Conservation (phyloP, 805 yeast species). For the Wickerhamomyces pijperi region DNA sequence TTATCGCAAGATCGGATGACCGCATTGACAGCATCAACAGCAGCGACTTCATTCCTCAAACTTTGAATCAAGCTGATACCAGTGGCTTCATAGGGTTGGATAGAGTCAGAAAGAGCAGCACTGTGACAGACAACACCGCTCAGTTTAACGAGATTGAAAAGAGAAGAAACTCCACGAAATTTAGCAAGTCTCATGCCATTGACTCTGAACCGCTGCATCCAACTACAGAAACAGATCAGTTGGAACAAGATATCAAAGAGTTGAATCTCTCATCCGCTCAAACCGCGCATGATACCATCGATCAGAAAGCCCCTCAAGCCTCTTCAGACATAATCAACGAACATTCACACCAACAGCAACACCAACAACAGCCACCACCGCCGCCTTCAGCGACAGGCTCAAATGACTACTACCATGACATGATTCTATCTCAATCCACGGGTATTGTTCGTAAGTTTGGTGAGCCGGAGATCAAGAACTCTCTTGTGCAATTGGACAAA, state of each 20-base stretch:
- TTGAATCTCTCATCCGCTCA: background rate
- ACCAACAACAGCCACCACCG: background rate
- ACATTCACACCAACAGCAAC: background rate
- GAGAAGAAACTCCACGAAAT: background rate
- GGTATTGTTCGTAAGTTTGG: conserved; percentile 34
- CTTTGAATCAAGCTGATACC: background rate
- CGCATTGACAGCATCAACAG: background rate
- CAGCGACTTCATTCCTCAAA: background rate
- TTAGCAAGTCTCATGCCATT: background rate
- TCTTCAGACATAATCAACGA: too few relatives aligned
- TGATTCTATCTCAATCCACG: conserved; percentile 41
- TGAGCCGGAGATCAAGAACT: conserved; percentile 20
- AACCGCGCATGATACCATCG: too few relatives aligned
- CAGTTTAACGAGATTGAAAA: background rate
- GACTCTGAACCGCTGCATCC: background rate
- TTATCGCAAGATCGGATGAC: too few relatives aligned
- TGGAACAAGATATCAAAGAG: background rate
- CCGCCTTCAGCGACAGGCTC: conserved; percentile 4
- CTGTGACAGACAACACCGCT: conserved; percentile 1
- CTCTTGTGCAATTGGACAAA: conserved; percentile 10
- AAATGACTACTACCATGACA: conserved; percentile 26
- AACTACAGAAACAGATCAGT: background rate
- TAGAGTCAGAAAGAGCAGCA: background rate
- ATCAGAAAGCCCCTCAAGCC: too few relatives aligned
- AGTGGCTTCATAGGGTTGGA: background rate